phyloP scores from a whole-genome alignment of 2,329 filamentous ascomycete genomes.

The Aspergillus uvarum region DNA sequence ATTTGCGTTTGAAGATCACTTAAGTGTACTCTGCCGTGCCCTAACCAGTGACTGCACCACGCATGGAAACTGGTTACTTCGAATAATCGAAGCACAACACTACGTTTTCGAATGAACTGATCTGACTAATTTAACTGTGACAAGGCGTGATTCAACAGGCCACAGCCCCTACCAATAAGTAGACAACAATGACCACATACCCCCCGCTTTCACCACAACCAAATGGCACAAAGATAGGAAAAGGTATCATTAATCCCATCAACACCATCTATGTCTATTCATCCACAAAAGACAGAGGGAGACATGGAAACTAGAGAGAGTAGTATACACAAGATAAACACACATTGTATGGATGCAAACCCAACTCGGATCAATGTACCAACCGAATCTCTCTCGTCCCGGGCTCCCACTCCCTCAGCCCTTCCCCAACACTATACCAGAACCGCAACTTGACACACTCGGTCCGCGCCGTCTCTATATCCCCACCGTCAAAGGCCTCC shows the following conservation, averaged over 20 bases:
- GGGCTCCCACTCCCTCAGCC: slow-evolving; percentile 78
- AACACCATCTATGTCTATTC: background rate
- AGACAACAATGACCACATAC: no score
- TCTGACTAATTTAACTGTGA: no score
- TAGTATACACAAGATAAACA: background rate
- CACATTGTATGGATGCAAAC: background rate
- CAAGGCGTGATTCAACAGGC: no score
- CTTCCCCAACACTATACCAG: slow-evolving; percentile 85
- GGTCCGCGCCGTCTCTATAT: slow-evolving; percentile 64
- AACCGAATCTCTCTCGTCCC: slow-evolving; percentile 61
- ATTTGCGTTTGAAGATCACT: background rate
- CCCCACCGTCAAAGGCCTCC: slow-evolving; percentile 63
- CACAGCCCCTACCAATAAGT: no score
- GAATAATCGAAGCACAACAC: no score
- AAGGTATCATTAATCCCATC: background rate
- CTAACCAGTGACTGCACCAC: background rate
- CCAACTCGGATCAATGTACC: slow-evolving; percentile 48
- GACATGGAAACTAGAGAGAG: background rate
- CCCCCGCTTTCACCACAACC: no score
- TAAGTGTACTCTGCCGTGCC: background rate
- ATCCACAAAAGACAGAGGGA: background rate
- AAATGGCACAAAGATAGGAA: background rate
- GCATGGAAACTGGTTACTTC: no score
- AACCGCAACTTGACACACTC: slow-evolving; percentile 81
- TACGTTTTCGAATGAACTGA: no score